These are phyloP conservation scores for Scorias spongiosa DNA, from an alignment of 2,329 filamentous ascomycete genomes.

Conservation along the genomic window DNA sequence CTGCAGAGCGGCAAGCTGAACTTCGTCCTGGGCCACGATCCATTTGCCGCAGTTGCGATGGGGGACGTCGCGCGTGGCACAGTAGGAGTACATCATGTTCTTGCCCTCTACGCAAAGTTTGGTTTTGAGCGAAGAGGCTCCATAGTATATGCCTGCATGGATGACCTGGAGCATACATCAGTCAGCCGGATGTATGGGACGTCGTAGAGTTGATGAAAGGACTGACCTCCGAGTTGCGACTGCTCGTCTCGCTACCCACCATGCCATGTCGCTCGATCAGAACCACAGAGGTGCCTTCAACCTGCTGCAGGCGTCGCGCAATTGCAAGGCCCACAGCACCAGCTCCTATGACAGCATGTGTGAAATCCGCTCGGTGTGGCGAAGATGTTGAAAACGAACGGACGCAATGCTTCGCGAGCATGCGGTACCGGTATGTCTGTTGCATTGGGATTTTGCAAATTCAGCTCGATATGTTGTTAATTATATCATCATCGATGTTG, in stretches of 20 bases:
- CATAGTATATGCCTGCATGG: slow-evolving; percentile 90
- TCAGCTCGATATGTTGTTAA: too few relatives aligned
- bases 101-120: slow-evolving; percentile 66
- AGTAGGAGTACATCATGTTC: slow-evolving; percentile 64
- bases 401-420: not conserved
- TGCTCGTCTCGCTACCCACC: slow-evolving; percentile 73
- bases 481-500: too few relatives aligned
- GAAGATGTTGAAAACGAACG: slow-evolving; percentile 29
- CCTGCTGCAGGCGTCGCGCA: slow-evolving; percentile 52
- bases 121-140: slow-evolving; percentile 60
- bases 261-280: slow-evolving; percentile 65
- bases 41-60: slow-evolving; percentile 74
- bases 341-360: slow-evolving; percentile 51
- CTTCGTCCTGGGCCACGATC: slow-evolving; percentile 74
- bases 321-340: slow-evolving; percentile 70
- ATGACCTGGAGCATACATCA: slow-evolving; percentile 46
- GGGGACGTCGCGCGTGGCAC: slow-evolving; percentile 49
- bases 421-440: not conserved
- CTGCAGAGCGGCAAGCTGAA: slow-evolving; percentile 50
- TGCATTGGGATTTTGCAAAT: not conserved
- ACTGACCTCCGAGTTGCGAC: slow-evolving; percentile 67
- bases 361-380: slow-evolving; percentile 40
- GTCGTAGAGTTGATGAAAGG: too few relatives aligned
- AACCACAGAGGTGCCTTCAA: slow-evolving; percentile 49
- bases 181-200: too few relatives aligned